Evolutionary conservation across 148 eudicot species (phyloP), one percentile per base, ranked within the genome.

Genomic region (Linanthus parryae): DNA sequence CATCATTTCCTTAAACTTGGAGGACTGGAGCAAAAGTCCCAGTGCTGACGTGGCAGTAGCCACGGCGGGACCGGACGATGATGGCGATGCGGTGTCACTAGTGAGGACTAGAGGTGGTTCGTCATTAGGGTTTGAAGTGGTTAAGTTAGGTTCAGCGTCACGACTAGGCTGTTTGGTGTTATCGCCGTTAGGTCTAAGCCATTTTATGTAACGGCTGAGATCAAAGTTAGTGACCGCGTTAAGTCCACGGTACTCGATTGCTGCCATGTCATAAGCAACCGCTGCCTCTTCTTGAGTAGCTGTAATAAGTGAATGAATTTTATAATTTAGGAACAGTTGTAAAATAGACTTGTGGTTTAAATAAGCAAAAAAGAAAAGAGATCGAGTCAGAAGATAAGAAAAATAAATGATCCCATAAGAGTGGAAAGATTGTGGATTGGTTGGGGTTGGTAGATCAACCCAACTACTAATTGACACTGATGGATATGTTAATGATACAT

Each of bases 261-360:
- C 90, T 10, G 95, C 95, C 61, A 80, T 74, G 59, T 86, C 90
- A 44, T 86, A 86, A 8, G 95, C 90, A 2, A 81, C 59, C 28
- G 90, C 95, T 0, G 95, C 95, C 61, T 86, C 95, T 78, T 86
- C 95, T 59, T 82, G 95, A 2, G 95, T 86, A 35, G 84, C 95
- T 86, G 71, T 53, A 6, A 6, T 31, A 23, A 11, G 5, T 5
- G 35, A 31, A 25, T 43, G 24, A 38, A 67, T 13, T 9, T 16
- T 23, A 23, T 21, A 2, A 14, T 35, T 49, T 30, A 49, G 24
- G 37, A 8, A 18, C 7, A 16, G 19, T 23, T 23, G 18, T 23
- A 5, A 22, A 18, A 27, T 3, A 13, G 8, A 48, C 16, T 2
- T 17, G 23, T 18, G n/a, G 44, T 25, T 52, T 17, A 25, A 42